These are phyloP conservation scores for Paspalum vaginatum DNA, from an alignment of 176 grass and related monocot species.

Conservation along the genomic window DNA sequence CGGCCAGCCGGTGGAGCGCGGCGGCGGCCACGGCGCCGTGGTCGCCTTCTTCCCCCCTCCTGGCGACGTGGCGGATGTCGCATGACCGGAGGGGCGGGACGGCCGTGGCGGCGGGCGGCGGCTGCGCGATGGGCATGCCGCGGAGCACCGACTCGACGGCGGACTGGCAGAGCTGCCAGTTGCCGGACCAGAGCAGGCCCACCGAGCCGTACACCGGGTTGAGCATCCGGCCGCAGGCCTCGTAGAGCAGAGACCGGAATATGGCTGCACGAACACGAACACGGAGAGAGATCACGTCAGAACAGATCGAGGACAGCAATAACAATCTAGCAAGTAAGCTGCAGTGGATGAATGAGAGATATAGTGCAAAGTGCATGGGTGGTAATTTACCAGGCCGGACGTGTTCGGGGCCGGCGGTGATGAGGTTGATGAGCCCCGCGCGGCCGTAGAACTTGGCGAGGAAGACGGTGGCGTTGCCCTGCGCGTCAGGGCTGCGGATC, in stretches of 20 bases:
- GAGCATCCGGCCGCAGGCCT: conserved; percentile 63
- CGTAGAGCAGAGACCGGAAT: conserved; percentile 67
- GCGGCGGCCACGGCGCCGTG: neutral
- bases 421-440: conserved; percentile 62
- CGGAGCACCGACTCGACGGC: conserved; percentile 62
- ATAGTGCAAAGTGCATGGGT: no score
- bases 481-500: conserved; percentile 56
- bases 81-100: conserved; percentile 33
- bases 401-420: conserved; percentile 48
- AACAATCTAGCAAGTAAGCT: no score
- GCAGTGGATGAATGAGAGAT: no score
- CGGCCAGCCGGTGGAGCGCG: conserved; percentile 46
- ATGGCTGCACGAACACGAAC: conserved; percentile 40
- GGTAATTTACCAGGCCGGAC: conserved; percentile 40
- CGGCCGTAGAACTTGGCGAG: conserved; percentile 80
- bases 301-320: no score
- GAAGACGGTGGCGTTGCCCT: conserved; percentile 70
- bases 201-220: conserved; percentile 71
- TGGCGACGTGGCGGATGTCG: conserved; percentile 59
- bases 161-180: conserved; percentile 60
- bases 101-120: conserved; percentile 26
- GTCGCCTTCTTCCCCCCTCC: neutral
- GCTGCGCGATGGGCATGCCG: conserved; percentile 40
- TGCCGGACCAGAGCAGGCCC: conserved; percentile 56
- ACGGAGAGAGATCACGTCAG: neutral